These are phyloP conservation scores for Globisporangium ultimum DNA, from an alignment of 352 stramenopile species.

Conservation along the genomic window DNA sequence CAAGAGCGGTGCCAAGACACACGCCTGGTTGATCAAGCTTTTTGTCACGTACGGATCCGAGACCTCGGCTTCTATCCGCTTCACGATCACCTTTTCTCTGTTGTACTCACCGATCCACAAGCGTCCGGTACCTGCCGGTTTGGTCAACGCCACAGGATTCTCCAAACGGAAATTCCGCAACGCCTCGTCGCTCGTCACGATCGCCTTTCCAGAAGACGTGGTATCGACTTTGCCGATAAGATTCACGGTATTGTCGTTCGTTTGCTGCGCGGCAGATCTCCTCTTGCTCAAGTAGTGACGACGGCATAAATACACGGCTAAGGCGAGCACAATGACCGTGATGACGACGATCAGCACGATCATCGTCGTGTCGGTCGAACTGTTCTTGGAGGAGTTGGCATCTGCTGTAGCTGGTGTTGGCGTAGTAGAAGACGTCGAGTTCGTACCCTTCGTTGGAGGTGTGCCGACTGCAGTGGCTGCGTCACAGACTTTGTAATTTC, in stretches of 20 bases:
- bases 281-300: conserved; percentile 28
- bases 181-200: conserved; percentile 66
- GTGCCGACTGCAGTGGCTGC: conserved; percentile 6
- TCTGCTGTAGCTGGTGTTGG: background rate
- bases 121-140: conserved; percentile 41
- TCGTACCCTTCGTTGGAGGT: background rate
- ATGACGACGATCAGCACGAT: conserved; percentile 51
- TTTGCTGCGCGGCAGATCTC: background rate
- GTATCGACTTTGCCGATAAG: conserved; percentile 46
- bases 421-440: background rate
- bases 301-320: conserved; percentile 38
- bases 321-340: conserved; percentile 26
- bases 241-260: conserved; percentile 32
- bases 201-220: conserved; percentile 33
- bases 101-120: conserved; percentile 63
- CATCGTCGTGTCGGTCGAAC: conserved; percentile 28
- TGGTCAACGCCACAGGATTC: conserved; percentile 48
- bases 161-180: conserved; percentile 48
- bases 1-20: conserved; percentile 39
- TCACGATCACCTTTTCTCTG: conserved; percentile 56
- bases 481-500: conserved; percentile 18
- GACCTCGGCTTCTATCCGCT: conserved; percentile 67
- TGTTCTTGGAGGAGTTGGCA: background rate
- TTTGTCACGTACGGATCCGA: conserved; percentile 57
- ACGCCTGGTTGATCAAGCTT: conserved; percentile 54